These are phyloP conservation scores for Sherardia arvensis DNA, from an alignment of 257 asterid species.

Conservation along the genomic window DNA sequence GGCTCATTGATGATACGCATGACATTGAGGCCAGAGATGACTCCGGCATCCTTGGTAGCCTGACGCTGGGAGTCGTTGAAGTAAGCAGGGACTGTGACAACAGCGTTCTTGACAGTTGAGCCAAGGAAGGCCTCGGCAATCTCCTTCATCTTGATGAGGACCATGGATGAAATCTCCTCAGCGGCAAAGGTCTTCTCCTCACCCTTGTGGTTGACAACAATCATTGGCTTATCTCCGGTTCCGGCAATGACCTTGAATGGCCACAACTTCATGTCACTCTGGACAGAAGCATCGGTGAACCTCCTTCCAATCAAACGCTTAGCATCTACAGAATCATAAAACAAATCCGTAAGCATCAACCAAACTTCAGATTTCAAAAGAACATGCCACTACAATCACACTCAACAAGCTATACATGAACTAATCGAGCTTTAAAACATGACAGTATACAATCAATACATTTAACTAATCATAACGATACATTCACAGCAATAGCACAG, in stretches of 20 bases:
- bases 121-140: conserved; percentile 25
- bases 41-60: conserved; percentile 41
- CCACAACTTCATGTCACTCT: conserved; percentile 21
- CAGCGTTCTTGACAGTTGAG: conserved; percentile 30
- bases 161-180: conserved; percentile 16
- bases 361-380: too few relatives aligned
- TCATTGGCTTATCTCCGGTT: conserved; percentile 22
- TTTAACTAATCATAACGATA: too few relatives aligned
- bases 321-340: conserved; percentile 6
- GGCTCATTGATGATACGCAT: conserved; percentile 37
- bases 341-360: not conserved
- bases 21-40: conserved; percentile 32
- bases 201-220: conserved; percentile 18
- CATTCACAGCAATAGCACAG: too few relatives aligned
- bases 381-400: not conserved
- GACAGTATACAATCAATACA: too few relatives aligned
- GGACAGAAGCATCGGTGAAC: conserved; percentile 19
- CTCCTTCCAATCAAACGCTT: conserved; percentile 23
- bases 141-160: conserved; percentile 21
- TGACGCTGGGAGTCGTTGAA: conserved; percentile 40
- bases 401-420: not conserved
- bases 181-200: conserved; percentile 20
- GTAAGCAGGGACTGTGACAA: conserved; percentile 38
- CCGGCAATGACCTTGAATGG: conserved; percentile 22
- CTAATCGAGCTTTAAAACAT: too few relatives aligned